phyloP scores from a whole-genome alignment of 2,329 filamentous ascomycete species.

The Cladophialophora psammophila region DNA sequence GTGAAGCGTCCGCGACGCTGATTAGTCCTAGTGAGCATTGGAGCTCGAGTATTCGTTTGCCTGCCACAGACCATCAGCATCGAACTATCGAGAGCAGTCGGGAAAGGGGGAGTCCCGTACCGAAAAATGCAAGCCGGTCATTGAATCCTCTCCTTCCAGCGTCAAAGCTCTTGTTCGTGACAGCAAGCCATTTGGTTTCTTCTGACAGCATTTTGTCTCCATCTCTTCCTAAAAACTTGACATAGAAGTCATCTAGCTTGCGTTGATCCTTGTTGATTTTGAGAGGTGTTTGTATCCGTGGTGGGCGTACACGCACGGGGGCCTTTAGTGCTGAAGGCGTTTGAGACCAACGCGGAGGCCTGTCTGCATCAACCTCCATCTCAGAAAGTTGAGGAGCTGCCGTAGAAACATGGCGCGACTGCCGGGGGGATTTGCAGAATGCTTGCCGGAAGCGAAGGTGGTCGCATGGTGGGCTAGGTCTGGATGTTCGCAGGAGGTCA shows the following conservation, averaged over 20 bases:
- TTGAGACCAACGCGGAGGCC: constrained; percentile 70
- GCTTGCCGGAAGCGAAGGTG: constrained; percentile 29
- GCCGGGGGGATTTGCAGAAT: constrained; percentile 26
- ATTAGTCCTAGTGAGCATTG: constrained; percentile 70
- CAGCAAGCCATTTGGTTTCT: constrained; percentile 93
- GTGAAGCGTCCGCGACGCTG: constrained; percentile 49
- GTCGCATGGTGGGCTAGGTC: constrained; percentile 30
- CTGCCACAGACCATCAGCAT: constrained; percentile 46
- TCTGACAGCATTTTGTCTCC: constrained; percentile 80
- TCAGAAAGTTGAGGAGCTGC: constrained; percentile 30
- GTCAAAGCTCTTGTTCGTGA: constrained; percentile 98
- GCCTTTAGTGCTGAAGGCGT: constrained; percentile 75
- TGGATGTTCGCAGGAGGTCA: constrained; percentile 29
- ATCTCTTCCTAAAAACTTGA: constrained; percentile 73
- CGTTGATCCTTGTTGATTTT: constrained; percentile 76
- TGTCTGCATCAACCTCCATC: constrained; percentile 33
- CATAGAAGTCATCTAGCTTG: constrained; percentile 79
- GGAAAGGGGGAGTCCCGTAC: constrained; percentile 57
- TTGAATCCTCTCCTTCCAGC: constrained; percentile 94
- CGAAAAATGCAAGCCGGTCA: constrained; percentile 86
- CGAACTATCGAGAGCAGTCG: not conserved
- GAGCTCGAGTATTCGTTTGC: constrained; percentile 69
- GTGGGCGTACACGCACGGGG: constrained; percentile 56
- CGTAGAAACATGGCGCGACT: constrained; percentile 36
- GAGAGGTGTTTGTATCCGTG: constrained; percentile 56